Evolutionary conservation across 2,329 filamentous ascomycete species (phyloP).

Genomic region (Aspergillus fumigatus): DNA sequence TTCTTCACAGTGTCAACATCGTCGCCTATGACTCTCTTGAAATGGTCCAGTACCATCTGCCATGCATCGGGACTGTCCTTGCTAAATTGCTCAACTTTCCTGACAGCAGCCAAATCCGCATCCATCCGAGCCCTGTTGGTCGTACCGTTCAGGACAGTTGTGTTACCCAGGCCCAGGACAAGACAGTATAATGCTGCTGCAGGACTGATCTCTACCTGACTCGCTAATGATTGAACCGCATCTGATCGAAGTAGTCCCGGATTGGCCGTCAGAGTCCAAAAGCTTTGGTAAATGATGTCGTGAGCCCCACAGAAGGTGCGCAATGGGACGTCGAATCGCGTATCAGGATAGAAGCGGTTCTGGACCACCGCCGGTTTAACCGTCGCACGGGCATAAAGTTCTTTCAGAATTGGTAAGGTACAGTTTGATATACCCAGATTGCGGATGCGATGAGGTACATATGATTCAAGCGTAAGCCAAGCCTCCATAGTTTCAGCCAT

Average conservation of each 20-base stretch:
- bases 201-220: conserved; percentile 36
- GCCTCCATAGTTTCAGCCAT: conserved; percentile 55
- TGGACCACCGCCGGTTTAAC: conserved; percentile 64
- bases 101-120: conserved; percentile 47
- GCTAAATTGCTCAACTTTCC: conserved; percentile 40
- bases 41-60: conserved; percentile 44
- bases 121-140: conserved; percentile 49
- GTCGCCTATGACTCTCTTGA: conserved; percentile 43
- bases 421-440: conserved; percentile 73
- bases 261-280: conserved; percentile 60
- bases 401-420: conserved; percentile 52
- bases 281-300: conserved; percentile 54
- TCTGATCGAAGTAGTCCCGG: conserved; percentile 45
- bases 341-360: conserved; percentile 65
- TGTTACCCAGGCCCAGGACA: conserved; percentile 49
- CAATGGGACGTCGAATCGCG: conserved; percentile 56
- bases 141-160: conserved; percentile 54
- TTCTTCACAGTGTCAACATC: conserved; percentile 3
- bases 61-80: conserved; percentile 47
- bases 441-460: conserved; percentile 61
- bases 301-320: conserved; percentile 53
- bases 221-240: conserved; percentile 50
- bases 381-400: conserved; percentile 42
- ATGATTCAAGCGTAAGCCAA: conserved; percentile 63
- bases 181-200: conserved; percentile 53